Evolutionary conservation across 164 flowering plant genomes (phyloP).

Genomic region (Cinnamomum chago): DNA sequence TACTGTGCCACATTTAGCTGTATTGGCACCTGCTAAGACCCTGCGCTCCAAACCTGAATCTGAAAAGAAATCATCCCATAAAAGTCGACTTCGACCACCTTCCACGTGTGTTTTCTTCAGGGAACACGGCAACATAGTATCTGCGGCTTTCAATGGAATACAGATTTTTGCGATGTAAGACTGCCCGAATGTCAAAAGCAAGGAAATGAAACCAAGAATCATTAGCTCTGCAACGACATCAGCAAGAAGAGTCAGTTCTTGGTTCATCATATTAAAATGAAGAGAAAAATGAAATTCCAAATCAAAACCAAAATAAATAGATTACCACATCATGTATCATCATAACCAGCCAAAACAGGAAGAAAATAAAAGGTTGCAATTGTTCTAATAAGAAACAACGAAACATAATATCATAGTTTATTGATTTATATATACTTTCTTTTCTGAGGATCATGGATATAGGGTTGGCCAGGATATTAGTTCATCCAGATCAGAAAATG

Average conservation of each 20-base stretch:
- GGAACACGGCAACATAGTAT: conserved; percentile 61
- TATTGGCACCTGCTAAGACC: conserved; percentile 28
- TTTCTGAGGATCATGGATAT: too few relatives aligned
- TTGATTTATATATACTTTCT: too few relatives aligned
- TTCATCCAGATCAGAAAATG: too few relatives aligned
- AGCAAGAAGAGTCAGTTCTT: conserved; percentile 1
- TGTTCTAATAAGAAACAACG: too few relatives aligned
- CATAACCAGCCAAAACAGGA: not conserved
- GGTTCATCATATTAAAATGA: not conserved
- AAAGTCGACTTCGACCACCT: conserved; percentile 35
- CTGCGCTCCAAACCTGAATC: conserved; percentile 25
- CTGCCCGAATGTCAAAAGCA: conserved; percentile 52
- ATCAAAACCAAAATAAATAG: not conserved
- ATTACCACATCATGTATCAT: not conserved
- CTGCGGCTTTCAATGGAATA: conserved; percentile 32
- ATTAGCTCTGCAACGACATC: conserved; percentile 46
- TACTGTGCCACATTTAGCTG: conserved; percentile 34
- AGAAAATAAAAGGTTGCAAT: too few relatives aligned
- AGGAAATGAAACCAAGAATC: conserved; percentile 69
- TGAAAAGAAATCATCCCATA: conserved; percentile 30
- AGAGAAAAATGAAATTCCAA: not conserved
- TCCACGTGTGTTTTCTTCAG: conserved; percentile 10
- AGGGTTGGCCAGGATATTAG: too few relatives aligned
- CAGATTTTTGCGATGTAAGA: conserved; percentile 47
- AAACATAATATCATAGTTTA: too few relatives aligned